A percentile compares a stretch with the other conserved stretches of the same genome.
Evolutionary conservation across 2,329 filamentous ascomycete species (phyloP).

Genomic region (Fusarium nygamai): DNA sequence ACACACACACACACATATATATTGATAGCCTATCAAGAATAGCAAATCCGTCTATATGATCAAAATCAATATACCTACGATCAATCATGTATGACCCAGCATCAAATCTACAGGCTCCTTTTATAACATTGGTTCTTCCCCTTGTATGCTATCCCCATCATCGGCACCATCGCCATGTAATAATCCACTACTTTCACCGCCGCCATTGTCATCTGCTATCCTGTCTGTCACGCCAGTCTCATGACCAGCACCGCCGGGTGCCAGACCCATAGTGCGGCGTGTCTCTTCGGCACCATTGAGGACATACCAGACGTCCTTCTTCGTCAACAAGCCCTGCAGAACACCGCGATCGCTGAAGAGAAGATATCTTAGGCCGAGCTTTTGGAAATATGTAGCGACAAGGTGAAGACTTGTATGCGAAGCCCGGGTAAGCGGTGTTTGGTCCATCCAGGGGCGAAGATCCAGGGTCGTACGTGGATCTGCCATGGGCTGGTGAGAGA

Average conservation of each 20-base stretch:
- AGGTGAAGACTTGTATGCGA: constrained; percentile 80
- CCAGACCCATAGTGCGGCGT: constrained; percentile 52
- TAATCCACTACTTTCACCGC: constrained; percentile 56
- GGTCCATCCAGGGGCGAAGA: constrained; percentile 97
- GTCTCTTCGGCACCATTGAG: constrained; percentile 80
- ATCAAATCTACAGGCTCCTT: constrained; percentile 1
- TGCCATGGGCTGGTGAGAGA: constrained; percentile 83
- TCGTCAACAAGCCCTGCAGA: constrained; percentile 87
- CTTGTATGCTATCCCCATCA: constrained; percentile 45
- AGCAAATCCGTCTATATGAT: background rate
- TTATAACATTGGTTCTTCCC: constrained; percentile 42
- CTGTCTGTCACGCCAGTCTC: constrained; percentile 48
- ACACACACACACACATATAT: background rate
- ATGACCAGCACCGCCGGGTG: constrained; percentile 30
- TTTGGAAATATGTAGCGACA: constrained; percentile 94
- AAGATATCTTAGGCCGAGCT: constrained; percentile 89
- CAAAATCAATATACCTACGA: background rate
- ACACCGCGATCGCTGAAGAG: constrained; percentile 85
- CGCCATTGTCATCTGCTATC: constrained; percentile 45
- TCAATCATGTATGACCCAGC: constrained; percentile 6
- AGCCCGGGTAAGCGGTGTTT: constrained; percentile 92
- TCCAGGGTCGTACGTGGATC: constrained; percentile 84
- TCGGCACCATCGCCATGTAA: constrained; percentile 51
- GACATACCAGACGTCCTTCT: constrained; percentile 97
- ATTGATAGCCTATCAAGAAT: background rate